phyloP scores from a whole-genome alignment of 2,329 filamentous ascomycete species.

The Hypoxylon sp. region DNA sequence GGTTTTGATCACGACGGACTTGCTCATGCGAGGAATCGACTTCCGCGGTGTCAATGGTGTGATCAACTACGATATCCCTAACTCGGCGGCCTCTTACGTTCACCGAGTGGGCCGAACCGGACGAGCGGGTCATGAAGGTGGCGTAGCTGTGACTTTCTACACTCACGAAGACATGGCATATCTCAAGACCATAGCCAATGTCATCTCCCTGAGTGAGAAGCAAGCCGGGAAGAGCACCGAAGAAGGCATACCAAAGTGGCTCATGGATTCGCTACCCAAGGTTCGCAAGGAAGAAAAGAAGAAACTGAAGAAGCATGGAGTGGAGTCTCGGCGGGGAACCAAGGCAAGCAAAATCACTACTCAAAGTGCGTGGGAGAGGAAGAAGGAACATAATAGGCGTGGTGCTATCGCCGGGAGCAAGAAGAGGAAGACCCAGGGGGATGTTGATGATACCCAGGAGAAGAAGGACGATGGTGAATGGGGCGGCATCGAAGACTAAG shows the following conservation, averaged over 20 bases:
- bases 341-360: slow-evolving; percentile 81
- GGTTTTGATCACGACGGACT: slow-evolving; percentile 95
- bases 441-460: slow-evolving; percentile 41
- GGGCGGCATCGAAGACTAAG: slow-evolving; percentile 58
- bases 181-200: slow-evolving; percentile 90
- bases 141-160: slow-evolving; percentile 91
- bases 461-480: slow-evolving; percentile 52
- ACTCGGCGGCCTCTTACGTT: slow-evolving; percentile 88
- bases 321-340: slow-evolving; percentile 66
- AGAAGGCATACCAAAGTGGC: slow-evolving; percentile 79
- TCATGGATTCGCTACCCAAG: slow-evolving; percentile 85
- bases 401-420: slow-evolving; percentile 71
- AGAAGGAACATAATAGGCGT: slow-evolving; percentile 70
- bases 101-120: slow-evolving; percentile 94
- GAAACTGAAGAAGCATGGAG: slow-evolving; percentile 81
- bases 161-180: slow-evolving; percentile 92
- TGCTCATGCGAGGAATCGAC: slow-evolving; percentile 90
- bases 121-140: slow-evolving; percentile 84
- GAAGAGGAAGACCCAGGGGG: slow-evolving; percentile 56
- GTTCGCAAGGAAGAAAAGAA: slow-evolving; percentile 85
- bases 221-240: slow-evolving; percentile 65
- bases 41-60: slow-evolving; percentile 96
- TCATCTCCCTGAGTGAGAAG: slow-evolving; percentile 85
- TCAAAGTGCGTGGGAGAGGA: slow-evolving; percentile 78
- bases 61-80: slow-evolving; percentile 96